Percentiles rank a stretch among this genome's conserved stretches.
Evolutionary conservation across 345 rosid genomes (phyloP).

Genomic region (Linum lewisii): DNA sequence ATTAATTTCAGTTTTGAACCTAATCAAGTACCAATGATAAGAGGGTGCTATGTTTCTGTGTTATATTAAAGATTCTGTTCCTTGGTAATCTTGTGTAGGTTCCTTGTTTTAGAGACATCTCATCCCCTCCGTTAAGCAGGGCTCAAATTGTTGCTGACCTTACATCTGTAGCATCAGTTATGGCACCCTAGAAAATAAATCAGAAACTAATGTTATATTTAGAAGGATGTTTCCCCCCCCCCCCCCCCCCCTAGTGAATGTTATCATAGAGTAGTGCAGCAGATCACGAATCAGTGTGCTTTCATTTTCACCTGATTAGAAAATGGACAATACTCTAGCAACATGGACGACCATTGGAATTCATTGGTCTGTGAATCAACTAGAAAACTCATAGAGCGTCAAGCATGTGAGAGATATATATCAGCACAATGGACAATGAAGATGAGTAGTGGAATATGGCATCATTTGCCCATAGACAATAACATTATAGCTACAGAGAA

Average conservation of each 20-base stretch:
- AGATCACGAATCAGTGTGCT: conserved; percentile 7
- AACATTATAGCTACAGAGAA: conserved; percentile 9
- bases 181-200: background rate
- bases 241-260: no score
- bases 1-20: no score
- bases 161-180: no score
- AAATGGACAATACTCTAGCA: background rate
- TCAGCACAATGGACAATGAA: conserved; percentile 18
- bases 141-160: no score
- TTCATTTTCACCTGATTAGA: conserved; percentile 11
- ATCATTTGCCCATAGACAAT: conserved; percentile 17
- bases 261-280: background rate
- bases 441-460: conserved; percentile 27
- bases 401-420: background rate
- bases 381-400: background rate
- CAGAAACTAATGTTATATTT: background rate
- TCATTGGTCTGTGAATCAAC: conserved; percentile 12
- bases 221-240: background rate
- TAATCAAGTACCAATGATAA: no score
- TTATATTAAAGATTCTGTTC: no score
- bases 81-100: no score
- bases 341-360: background rate
- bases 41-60: no score
- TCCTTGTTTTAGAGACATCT: no score
- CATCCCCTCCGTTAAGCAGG: no score